A percentile compares a stretch with the other conserved stretches of the same genome.
phyloP scores from a whole-genome alignment of 2,329 filamentous ascomycete genomes.

The Samsoniella hepiali region DNA sequence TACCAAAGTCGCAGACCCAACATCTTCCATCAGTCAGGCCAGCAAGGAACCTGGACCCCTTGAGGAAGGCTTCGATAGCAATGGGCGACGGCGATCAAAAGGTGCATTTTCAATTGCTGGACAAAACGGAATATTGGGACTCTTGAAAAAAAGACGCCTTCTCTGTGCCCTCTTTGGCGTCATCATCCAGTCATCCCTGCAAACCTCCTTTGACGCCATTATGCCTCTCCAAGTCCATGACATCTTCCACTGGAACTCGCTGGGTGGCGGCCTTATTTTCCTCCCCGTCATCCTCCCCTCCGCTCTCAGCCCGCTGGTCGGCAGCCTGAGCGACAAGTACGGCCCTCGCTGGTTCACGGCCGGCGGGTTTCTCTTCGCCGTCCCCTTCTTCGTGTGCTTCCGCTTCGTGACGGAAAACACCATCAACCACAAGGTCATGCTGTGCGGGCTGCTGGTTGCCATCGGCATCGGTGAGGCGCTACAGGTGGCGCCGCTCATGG shows the following conservation, averaged over 20 bases:
- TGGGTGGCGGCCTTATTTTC: slow-evolving; percentile 35
- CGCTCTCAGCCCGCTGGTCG: slow-evolving; percentile 31
- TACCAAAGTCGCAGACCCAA: not conserved
- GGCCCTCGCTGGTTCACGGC: slow-evolving; percentile 35
- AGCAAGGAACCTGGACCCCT: not conserved
- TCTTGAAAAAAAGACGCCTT: slow-evolving; percentile 33
- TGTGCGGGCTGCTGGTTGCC: slow-evolving; percentile 32
- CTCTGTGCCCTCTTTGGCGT: slow-evolving; percentile 34
- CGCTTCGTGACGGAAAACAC: slow-evolving; percentile 32
- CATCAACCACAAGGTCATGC: slow-evolving; percentile 30
- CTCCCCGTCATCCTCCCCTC: slow-evolving; percentile 32
- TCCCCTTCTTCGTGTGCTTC: slow-evolving; percentile 34
- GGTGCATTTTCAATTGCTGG: not conserved
- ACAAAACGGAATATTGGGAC: slow-evolving; percentile 21
- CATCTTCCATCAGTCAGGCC: not conserved
- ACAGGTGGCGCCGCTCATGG: slow-evolving; percentile 36
- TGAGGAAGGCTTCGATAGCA: not conserved
- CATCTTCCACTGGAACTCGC: slow-evolving; percentile 33
- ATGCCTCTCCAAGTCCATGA: slow-evolving; percentile 31
- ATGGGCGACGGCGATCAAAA: not conserved
- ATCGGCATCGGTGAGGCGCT: slow-evolving; percentile 31
- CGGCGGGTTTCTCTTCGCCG: slow-evolving; percentile 32
- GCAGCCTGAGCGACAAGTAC: slow-evolving; percentile 32
- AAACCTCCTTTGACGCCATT: slow-evolving; percentile 35
- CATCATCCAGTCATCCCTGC: slow-evolving; percentile 31